Percentiles rank a stretch among this genome's conserved stretches.
phyloP scores from a whole-genome alignment of 23 red algal genomes.

The Gracilaria caudata region DNA sequence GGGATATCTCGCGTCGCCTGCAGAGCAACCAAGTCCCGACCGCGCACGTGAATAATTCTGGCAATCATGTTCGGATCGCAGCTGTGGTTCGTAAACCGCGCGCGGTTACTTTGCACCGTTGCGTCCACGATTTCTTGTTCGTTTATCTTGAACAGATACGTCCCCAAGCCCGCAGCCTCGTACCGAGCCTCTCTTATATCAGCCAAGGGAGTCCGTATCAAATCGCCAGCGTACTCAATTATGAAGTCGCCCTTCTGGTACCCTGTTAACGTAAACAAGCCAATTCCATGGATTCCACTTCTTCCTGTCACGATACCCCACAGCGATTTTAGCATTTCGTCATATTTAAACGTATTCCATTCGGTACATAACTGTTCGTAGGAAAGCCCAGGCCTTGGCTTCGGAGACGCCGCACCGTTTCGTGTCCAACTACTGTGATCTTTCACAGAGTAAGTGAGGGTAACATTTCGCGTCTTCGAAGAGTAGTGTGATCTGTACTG shows the following conservation, averaged over 20 bases:
- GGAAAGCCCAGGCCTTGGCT: conserved; percentile 12
- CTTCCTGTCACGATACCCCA: conserved; percentile 61
- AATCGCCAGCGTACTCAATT: conserved; percentile 93
- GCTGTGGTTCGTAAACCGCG: conserved; percentile 95
- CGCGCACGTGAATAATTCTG: conserved; percentile 51
- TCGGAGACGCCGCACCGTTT: background rate
- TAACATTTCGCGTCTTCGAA: background rate
- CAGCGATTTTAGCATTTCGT: conserved; percentile 39
- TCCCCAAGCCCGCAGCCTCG: conserved; percentile 77
- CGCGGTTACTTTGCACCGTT: conserved; percentile 87
- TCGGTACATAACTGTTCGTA: background rate
- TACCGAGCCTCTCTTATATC: conserved; percentile 88
- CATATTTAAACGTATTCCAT: conserved; percentile 38
- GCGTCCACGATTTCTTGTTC: conserved; percentile 92
- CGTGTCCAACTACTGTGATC: background rate
- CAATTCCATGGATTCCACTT: conserved; percentile 90
- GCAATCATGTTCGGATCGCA: conserved; percentile 88
- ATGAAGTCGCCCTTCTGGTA: conserved; percentile 83
- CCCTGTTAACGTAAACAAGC: conserved; percentile 78
- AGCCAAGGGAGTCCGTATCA: conserved; percentile 80
- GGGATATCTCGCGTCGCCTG: conserved; percentile 58
- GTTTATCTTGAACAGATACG: conserved; percentile 92
- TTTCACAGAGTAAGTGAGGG: conserved; percentile 8
- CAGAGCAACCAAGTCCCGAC: conserved; percentile 57
- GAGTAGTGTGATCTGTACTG: background rate